These are phyloP conservation scores for Peronospora tabacina DNA, from an alignment of 352 stramenopile species.

Conservation along the genomic window DNA sequence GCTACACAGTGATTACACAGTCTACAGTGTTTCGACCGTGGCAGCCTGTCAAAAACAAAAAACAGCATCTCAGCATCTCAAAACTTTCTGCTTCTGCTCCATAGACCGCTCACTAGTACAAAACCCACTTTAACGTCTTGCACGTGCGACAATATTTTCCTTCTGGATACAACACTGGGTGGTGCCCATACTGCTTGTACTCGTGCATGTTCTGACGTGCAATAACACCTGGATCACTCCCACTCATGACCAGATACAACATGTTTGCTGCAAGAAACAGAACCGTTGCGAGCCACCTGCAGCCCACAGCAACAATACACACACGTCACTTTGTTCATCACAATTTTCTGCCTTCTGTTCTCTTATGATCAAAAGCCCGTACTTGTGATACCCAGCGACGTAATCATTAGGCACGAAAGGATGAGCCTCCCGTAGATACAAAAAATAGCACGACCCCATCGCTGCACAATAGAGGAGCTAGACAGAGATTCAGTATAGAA, in stretches of 20 bases:
- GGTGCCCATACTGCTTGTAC: conserved; percentile 60
- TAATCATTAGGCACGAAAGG: conserved; percentile 55
- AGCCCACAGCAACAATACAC: background rate
- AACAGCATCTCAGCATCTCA: background rate
- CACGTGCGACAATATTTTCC: conserved; percentile 82
- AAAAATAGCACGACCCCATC: conserved; percentile 58
- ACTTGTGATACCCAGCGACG: conserved; percentile 59
- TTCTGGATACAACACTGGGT: conserved; percentile 73
- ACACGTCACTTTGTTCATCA: background rate
- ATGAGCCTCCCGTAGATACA: conserved; percentile 64
- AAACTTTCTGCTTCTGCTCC: background rate
- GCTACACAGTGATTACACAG: conserved; percentile 84
- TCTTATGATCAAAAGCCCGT: conserved; percentile 4
- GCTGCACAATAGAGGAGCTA: conserved; percentile 75
- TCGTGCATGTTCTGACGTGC: conserved; percentile 35
- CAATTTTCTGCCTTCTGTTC: too few species aligned
- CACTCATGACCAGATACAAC: conserved; percentile 68
- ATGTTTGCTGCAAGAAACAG: conserved; percentile 50
- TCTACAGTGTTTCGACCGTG: conserved; percentile 85
- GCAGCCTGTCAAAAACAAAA: conserved; percentile 31
- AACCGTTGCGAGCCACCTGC: conserved; percentile 37
- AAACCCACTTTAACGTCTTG: conserved; percentile 75
- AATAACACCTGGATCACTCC: conserved; percentile 69
- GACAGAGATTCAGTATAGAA: too few species aligned
- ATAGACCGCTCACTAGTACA: background rate